Base-by-base conservation (phyloP, 441 rosid genomes). In the Erysimum cheiri region DNA sequence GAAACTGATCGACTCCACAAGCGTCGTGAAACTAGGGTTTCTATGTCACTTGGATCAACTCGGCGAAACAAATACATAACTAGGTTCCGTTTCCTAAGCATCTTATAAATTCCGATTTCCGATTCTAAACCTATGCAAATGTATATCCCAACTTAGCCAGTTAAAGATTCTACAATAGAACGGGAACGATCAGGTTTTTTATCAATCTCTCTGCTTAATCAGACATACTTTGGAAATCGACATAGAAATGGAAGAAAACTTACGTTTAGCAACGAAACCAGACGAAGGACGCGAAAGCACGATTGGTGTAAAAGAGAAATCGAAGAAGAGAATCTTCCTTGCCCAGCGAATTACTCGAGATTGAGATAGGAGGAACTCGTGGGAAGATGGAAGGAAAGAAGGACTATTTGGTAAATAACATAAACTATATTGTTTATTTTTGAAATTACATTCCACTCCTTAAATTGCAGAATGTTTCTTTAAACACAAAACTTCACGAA, bases 71-170 rank as follows among this genome's bases (percentile, higher is more conserved):
- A 54, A 9, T 54, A 9, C 37, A 11, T 10, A 61, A 61, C 70
- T 46, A 74, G 5, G 46, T 55, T 68, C 35, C 64, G 53, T 17
- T 66, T 74, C 59, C 72, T 74, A 67, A 74, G 61, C 73, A 74
- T 53, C 28, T 33, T 43, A 47, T 59, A 40, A 28, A 58, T 57
- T 37, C 13, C 26, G 50, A 53, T 44, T 67, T 12, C 37, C 29
- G 13, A 55, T 3, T 19, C 64, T 60, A 67, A 13, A 13, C 9
- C 69, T 67, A 74, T 4, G 58, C 50, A 69, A 74, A 10, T 60
- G 1, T 26, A 47, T 26, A 36, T 36, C 15, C 56, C 17, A n/a
- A 63, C 11, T 72, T 56, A 52, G n/a, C 62, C 44, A 50, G 35
- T 6, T 41, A 1, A 28, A 15, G 40, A 3, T 13, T 28, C 67